Evolutionary conservation across 1,284 basidiomycete genomes (phyloP), one percentile per base, ranked within the genome.

Genomic region (Naganishia albida): DNA sequence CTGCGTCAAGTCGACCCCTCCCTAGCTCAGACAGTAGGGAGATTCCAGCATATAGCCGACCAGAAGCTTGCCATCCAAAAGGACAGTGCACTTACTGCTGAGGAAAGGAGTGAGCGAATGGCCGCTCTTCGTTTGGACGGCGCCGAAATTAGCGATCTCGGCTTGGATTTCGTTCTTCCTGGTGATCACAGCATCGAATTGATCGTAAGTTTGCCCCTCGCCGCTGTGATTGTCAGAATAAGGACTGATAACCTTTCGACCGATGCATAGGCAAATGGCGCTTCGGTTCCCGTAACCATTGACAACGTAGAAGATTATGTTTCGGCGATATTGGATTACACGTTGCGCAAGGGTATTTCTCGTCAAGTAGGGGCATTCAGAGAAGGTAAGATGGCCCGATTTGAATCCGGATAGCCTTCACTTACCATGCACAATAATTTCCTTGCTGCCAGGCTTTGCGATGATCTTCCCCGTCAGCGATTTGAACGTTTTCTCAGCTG

Each of bases 141-240:
- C 12, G 81, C 80, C 2, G 81, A 80, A 53, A 72, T 99, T 6
- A 88, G 90, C 69, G 91, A 95, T 73, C 85, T 99, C 44, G 87
- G 89, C 0, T 84, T 99, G 38, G 95, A 99, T 80, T 98, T 98
- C 76, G 97, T 94, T 3, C 83, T 99, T 16, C 96, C 96, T 10
- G 96, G 96, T 10, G 93, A 95, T 72, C 48, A 43, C 18, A 87
- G 92, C 72, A 89, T 97, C 65, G 92, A 96, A 77, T 83, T 98
- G 53, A 85, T 87, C 74, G 88, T 72, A 76, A 66, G 85, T 77
- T n/a, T 16, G 26, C 20, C 20, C 12, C 7, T n/a, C n/a, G n/a
- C n/a, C n/a, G n/a, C n/a, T 48, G 7, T 50, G 26, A 30, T 25
- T 55, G 18, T 40, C 39, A 40, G 7, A n/a, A n/a, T n/a, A n/a